Conservation (phyloP, 2,329 filamentous ascomycete genomes). For the Venturia asperata region DNA sequence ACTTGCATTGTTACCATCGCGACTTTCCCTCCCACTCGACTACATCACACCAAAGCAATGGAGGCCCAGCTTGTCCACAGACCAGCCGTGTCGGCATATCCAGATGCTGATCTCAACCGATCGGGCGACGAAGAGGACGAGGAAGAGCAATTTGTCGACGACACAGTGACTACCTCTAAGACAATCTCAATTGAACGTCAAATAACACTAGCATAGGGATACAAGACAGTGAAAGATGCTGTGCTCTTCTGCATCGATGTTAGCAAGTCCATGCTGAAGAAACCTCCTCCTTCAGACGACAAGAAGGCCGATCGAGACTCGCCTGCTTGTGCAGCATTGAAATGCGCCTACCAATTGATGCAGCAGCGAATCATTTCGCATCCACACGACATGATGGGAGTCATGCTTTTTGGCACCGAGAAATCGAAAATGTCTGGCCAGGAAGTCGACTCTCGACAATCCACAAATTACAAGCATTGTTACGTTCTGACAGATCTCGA, state of each 20-base stretch:
- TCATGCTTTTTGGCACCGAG: slow-evolving; percentile 84
- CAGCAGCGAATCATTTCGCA: slow-evolving; percentile 97
- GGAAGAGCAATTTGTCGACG: slow-evolving; percentile 61
- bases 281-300: slow-evolving; percentile 49
- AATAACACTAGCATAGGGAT: slow-evolving; percentile 51
- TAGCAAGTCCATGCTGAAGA: slow-evolving; percentile 74
- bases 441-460: slow-evolving; percentile 49
- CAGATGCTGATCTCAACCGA: background rate
- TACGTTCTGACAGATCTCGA: slow-evolving; percentile 86
- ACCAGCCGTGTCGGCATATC: background rate
- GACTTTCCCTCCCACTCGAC: slow-evolving; percentile 23
- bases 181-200: background rate
- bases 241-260: slow-evolving; percentile 93
- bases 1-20: too few species aligned
- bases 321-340: slow-evolving; percentile 73
- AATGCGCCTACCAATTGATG: slow-evolving; percentile 93
- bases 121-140: slow-evolving; percentile 58
- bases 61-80: slow-evolving; percentile 3
- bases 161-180: slow-evolving; percentile 43
- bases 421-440: slow-evolving; percentile 71
- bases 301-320: slow-evolving; percentile 76
- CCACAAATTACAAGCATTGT: slow-evolving; percentile 75
- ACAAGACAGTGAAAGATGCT: slow-evolving; percentile 93
- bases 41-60: slow-evolving; percentile 30
- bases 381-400: slow-evolving; percentile 94